Evolutionary conservation across 371 early-diverging fungal species (phyloP).

Genomic region (Apophysomyces trapeziformis): DNA sequence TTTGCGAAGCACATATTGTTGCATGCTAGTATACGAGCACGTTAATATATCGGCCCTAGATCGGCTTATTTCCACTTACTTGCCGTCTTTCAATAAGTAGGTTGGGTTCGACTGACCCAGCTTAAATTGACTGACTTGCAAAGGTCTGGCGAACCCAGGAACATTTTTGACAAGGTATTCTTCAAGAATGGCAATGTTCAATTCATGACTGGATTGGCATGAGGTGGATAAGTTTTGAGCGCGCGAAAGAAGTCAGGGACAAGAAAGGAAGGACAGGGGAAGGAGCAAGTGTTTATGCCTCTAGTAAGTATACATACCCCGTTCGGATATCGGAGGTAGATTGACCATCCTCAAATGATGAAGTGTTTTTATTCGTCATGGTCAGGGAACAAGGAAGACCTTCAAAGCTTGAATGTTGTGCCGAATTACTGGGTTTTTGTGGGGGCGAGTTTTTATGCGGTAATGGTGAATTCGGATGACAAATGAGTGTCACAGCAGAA

Average conservation of each 20-base stretch:
- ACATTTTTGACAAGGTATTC: conserved; percentile 55
- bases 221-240: neutral
- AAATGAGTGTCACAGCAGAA: neutral
- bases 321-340: conserved; percentile 37
- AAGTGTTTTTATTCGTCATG: conserved; percentile 11
- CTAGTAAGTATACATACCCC: conserved; percentile 31
- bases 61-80: conserved; percentile 44
- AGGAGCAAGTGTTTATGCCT: neutral
- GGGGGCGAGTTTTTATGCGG: neutral
- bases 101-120: conserved; percentile 94
- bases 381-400: conserved; percentile 2
- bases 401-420: neutral
- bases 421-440: neutral
- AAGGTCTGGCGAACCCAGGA: conserved; percentile 63
- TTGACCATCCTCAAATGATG: conserved; percentile 25
- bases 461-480: neutral
- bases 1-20: conserved; percentile 84
- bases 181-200: conserved; percentile 64
- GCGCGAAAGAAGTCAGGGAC: neutral
- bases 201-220: conserved; percentile 56
- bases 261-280: neutral
- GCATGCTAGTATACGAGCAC: conserved; percentile 33
- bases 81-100: conserved; percentile 72
- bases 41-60: neutral
- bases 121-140: conserved; percentile 81